Percentiles rank a stretch among this genome's conserved stretches.
Evolutionary conservation across 306 rosid genomes (phyloP).

Genomic region (Parietaria judaica): DNA sequence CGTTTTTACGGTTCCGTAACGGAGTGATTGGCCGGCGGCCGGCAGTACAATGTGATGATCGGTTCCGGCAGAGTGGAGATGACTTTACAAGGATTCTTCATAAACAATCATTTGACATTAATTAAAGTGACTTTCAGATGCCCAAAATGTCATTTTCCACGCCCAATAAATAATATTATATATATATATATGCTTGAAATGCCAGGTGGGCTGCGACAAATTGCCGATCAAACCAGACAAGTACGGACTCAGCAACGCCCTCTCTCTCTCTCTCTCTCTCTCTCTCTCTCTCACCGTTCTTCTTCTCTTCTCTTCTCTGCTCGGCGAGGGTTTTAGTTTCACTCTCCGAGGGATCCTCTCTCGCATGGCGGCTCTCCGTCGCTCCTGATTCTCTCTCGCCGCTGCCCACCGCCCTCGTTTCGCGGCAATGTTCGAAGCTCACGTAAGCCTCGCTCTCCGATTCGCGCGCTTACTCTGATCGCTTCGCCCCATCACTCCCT

Average conservation of each 20-base stretch:
- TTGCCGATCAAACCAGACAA: too few species aligned
- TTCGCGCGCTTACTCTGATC: neutral
- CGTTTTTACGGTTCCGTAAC: too few species aligned
- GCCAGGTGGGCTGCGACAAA: too few species aligned
- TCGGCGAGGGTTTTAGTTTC: neutral
- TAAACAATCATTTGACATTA: too few species aligned
- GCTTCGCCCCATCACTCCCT: neutral
- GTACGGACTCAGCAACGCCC: neutral
- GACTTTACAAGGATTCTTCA: too few species aligned
- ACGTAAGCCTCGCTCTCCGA: slow-evolving; percentile 41
- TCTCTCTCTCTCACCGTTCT: neutral
- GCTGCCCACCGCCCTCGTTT: slow-evolving; percentile 3
- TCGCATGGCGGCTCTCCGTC: neutral
- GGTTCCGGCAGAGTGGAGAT: too few species aligned
- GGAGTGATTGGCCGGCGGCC: too few species aligned
- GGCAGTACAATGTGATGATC: too few species aligned
- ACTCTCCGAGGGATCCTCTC: neutral
- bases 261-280: neutral
- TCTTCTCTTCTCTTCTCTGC: neutral
- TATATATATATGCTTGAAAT: too few species aligned
- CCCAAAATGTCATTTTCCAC: too few species aligned
- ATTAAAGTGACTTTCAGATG: too few species aligned
- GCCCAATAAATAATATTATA: too few species aligned
- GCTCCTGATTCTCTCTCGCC: slow-evolving; percentile 18
- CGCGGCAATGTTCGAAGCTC: slow-evolving; percentile 89